These are phyloP conservation scores for Buddleja alternifolia DNA, from an alignment of 257 asterid species.

Conservation along the genomic window DNA sequence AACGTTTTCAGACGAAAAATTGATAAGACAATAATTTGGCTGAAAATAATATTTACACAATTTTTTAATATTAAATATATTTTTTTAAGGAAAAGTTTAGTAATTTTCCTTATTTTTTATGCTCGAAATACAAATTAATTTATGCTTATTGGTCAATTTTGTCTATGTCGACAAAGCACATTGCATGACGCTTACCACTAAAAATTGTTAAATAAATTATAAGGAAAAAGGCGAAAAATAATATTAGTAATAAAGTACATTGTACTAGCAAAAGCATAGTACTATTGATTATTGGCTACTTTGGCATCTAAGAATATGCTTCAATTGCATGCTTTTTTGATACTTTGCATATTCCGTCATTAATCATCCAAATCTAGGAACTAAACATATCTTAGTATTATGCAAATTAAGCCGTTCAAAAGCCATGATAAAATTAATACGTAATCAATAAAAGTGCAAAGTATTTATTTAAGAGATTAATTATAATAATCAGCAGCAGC, in stretches of 20 bases:
- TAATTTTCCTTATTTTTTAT: too few relatives aligned
- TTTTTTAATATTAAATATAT: too few relatives aligned
- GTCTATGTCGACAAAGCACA: too few relatives aligned
- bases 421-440: not conserved
- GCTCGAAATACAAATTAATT: too few relatives aligned
- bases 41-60: too few relatives aligned
- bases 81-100: too few relatives aligned
- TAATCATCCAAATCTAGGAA: not conserved
- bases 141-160: too few relatives aligned
- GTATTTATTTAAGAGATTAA: not conserved
- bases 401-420: not conserved
- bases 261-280: not conserved
- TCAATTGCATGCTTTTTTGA: not conserved
- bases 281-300: not conserved
- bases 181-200: too few relatives aligned
- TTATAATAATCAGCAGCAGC: not conserved
- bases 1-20: too few relatives aligned
- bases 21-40: too few relatives aligned
- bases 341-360: not conserved
- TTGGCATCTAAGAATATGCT: not conserved
- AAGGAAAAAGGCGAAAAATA: not conserved
- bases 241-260: not conserved
- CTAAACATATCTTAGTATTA: not conserved
- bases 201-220: too few relatives aligned
- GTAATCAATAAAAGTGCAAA: constrained; percentile 1